Evolutionary conservation across 495 filamentous ascomycete genomes (phyloP), one percentile per base, ranked within the genome.

Genomic region (Penicillium bialowiezense): DNA sequence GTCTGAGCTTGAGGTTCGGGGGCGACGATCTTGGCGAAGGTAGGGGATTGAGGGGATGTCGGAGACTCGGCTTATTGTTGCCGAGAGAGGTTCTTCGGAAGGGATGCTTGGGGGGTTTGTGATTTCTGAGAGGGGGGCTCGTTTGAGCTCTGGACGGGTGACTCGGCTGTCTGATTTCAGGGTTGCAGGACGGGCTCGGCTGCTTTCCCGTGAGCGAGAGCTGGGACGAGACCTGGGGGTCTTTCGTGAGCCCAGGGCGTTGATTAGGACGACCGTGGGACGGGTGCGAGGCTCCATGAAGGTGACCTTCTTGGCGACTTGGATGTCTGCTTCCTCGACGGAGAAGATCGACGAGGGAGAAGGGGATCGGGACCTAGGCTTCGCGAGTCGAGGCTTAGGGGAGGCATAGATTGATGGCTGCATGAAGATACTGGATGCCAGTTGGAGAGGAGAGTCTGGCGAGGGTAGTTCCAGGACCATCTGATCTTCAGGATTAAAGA

Each of bases 391-490:
- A 26, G 63, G 50, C 12, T 66, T 57, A 0, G 67, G 63, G 3
- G 67, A 55, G 20, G 63, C 60, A 45, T 72, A 71, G 23, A 69
- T 63, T 1, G 56, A 48, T 3, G 70, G 67, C 34, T 65, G 66
- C 24, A 73, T 32, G 45, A 64, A 69, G 17, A 68, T 46, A 18
- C 57, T 65, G 10, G 72, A 65, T 36, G 62, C 60, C n/a, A 71
- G 46, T 7, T 65, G 62, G 6, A 58, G 54, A 14, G 69, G 55
- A 14, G 55, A 56, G 19, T 70, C 60, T 12, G 70, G 63, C 0
- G 64, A 68, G 0, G 68, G 63, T 23, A 72, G 62, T 47, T 72
- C 72, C n/a, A 72, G 60, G 20, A 73, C 62, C 44, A 71, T 51
- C 3, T 69, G 60, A 21, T 72, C 67, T 29, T 71, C 67, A 9